These are phyloP conservation scores for Arabidopsis suecica DNA, from an alignment of 345 rosid genomes.

Conservation along the genomic window DNA sequence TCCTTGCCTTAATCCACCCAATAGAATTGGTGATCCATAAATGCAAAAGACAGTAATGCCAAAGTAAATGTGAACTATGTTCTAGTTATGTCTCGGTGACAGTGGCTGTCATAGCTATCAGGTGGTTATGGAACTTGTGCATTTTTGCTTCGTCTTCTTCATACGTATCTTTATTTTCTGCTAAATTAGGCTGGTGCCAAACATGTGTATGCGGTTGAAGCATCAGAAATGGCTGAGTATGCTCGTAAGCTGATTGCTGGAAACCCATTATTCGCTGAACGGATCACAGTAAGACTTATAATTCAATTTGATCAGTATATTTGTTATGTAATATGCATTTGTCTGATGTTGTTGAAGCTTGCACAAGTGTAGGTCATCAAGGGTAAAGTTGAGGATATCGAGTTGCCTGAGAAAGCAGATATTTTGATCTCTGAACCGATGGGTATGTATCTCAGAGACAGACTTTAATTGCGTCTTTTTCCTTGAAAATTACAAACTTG, in stretches of 20 bases:
- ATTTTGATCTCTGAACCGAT: constrained; percentile 96
- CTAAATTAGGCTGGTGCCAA: constrained; percentile 90
- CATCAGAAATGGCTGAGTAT: constrained; percentile 99
- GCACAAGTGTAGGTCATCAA: constrained; percentile 69
- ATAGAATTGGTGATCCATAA: background rate
- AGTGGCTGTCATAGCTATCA: background rate
- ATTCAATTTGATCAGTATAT: constrained; percentile 20
- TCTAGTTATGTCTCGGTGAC: constrained; percentile 1
- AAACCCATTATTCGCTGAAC: constrained; percentile 75
- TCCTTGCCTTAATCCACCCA: constrained; percentile 1
- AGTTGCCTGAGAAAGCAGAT: constrained; percentile 97
- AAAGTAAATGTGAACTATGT: background rate
- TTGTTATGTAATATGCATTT: constrained; percentile 15
- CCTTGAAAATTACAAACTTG: background rate
- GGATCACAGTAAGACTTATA: constrained; percentile 73
- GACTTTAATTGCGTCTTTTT: background rate
- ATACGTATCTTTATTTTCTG: constrained; percentile 26
- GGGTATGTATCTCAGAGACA: constrained; percentile 58
- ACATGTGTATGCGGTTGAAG: constrained; percentile 99
- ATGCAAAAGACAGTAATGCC: background rate
- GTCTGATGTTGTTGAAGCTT: constrained; percentile 34
- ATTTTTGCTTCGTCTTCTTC: constrained; percentile 16
- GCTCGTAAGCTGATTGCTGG: constrained; percentile 94
- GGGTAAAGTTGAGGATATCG: constrained; percentile 97
- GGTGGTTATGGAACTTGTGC: constrained; percentile 15